Evolutionary conservation across 768 basidiomycete genomes (phyloP).

Genomic region (Heimioporus sp.): DNA sequence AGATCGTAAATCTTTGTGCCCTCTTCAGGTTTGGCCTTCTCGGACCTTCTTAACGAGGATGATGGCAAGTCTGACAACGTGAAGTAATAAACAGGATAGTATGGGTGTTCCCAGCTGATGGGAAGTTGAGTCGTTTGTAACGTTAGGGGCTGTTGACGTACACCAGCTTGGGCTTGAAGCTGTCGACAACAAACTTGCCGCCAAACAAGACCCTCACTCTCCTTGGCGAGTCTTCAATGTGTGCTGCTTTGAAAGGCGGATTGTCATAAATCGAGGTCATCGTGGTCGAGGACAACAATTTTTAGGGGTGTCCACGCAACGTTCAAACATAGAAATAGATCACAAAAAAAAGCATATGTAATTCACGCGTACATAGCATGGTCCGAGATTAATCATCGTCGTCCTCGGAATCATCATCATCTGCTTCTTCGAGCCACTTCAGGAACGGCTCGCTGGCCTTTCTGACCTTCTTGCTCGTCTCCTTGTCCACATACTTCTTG

Average conservation of each 20-base stretch:
- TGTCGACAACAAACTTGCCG: constrained; percentile 54
- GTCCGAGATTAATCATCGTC: constrained; percentile 16
- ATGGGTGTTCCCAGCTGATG: constrained; percentile 53
- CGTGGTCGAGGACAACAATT: neutral
- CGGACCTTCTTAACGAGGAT: constrained; percentile 37
- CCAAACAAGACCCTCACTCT: constrained; percentile 54
- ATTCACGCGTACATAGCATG: neutral
- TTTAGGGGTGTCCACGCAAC: neutral
- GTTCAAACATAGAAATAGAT: constrained; percentile 9
- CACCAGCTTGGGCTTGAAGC: constrained; percentile 57
- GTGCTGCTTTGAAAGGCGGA: constrained; percentile 40
- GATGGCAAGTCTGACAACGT: constrained; percentile 41
- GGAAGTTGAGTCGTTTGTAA: neutral
- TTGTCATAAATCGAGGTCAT: constrained; percentile 18
- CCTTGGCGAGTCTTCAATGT: constrained; percentile 47
- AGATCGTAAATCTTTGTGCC: constrained; percentile 44
- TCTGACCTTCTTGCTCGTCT: constrained; percentile 91
- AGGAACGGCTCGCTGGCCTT: constrained; percentile 96
- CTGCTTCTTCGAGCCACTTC: constrained; percentile 92
- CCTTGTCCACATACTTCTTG: constrained; percentile 96
- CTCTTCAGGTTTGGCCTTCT: constrained; percentile 28
- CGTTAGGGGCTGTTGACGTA: constrained; percentile 32
- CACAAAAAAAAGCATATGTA: constrained; percentile 1
- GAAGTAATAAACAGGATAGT: constrained; percentile 59
- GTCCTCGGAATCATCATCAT: constrained; percentile 60